Evolutionary conservation across 108 stramenopile genomes (phyloP), one percentile per base, ranked within the genome.

Genomic region (Stephanodiscus minutulus): DNA sequence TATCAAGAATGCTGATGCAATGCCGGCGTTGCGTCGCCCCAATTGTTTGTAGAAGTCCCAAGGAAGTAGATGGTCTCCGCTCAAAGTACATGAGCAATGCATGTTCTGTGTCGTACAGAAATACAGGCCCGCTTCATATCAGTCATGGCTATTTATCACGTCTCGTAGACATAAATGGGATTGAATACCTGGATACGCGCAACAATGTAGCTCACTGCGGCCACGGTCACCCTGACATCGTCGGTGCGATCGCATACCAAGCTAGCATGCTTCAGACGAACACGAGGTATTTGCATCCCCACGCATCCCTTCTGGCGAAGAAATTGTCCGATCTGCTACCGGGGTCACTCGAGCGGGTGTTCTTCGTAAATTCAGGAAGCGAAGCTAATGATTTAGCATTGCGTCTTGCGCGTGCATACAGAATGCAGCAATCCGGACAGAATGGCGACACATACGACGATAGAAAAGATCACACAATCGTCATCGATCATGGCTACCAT

Each of bases 351-450:
- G 27, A 56, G 0, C 17, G 36, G 50, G 94, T 97, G 7, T 96
- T 93, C 57, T 92, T 98, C 70, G 97, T 97, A 53, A 97, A 97
- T 74, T 91, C 89, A 29, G 98, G 98, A 0, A 92, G 84, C 54
- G 98, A 98, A 82, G 98, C 98, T 17, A 98, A 98, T 79, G 98
- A 98, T 73, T 84, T 98, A 64, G 98, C 98, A 15, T 67, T 98
- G 22, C 92, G 98, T 53, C 74, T 98, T 56, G 96, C 97, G 13
- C 76, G 92, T n/a, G 91, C 89, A 10, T 72, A 78, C 39, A 85
- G 79, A 35, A 62, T 25, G 31, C 47, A 71, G 49, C 53, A 63
- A 2, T 36, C 46, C 9, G 37, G 55, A 50, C 43, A 63, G 44
- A 33, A 43, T 24, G 25, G 55, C 24, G 39, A 24, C 20, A 43